Percentiles rank a stretch among this genome's conserved stretches.
Conservation (phyloP, 805 yeast genomes). For the Schizosaccharomyces cryophilus region DNA sequence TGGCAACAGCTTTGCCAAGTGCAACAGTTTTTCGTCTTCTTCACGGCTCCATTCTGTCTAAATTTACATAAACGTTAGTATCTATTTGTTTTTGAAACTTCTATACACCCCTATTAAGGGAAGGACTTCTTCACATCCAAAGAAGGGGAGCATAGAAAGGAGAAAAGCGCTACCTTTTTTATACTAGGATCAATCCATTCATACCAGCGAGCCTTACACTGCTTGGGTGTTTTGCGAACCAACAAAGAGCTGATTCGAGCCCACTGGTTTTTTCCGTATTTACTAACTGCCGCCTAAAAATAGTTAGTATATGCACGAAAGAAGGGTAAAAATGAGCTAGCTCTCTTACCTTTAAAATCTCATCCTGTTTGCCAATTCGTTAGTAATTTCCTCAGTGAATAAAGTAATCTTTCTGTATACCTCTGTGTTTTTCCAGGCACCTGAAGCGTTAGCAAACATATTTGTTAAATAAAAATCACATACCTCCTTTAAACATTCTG, state of each 20-base stretch:
- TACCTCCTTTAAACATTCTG: background rate
- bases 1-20: constrained; percentile 47
- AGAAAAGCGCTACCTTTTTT: constrained; percentile 15
- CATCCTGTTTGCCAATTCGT: constrained; percentile 1
- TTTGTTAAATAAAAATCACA: background rate
- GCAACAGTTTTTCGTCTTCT: constrained; percentile 51
- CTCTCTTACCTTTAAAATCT: background rate
- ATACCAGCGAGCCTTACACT: constrained; percentile 78
- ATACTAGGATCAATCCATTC: constrained; percentile 66
- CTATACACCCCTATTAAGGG: background rate
- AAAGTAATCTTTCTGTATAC: background rate
- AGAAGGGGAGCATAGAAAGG: background rate
- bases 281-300: constrained; percentile 27
- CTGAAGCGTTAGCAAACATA: background rate
- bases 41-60: constrained; percentile 37
- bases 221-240: constrained; percentile 67
- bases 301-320: background rate
- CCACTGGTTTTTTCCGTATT: constrained; percentile 91
- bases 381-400: background rate
- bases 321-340: too few species aligned
- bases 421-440: constrained; percentile 4
- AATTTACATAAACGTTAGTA: background rate
- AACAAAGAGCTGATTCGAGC: constrained; percentile 68
- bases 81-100: too few species aligned
- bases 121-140: background rate